Evolutionary conservation across 2,329 filamentous ascomycete species (phyloP).

Genomic region (Calonectria leucothoes): DNA sequence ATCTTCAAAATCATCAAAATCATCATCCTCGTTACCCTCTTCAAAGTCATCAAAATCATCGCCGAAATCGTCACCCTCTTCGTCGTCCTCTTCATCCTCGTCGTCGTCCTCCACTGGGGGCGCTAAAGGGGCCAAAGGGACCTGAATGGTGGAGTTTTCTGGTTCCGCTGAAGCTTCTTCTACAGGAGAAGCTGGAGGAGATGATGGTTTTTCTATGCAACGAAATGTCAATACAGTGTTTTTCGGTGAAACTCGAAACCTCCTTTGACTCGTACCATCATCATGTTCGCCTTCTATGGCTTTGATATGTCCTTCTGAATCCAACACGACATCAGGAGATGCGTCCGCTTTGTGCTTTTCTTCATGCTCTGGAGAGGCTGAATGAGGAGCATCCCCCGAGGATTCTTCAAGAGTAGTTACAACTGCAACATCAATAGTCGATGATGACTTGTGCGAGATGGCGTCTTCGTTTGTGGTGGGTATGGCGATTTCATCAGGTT

Average conservation of each 20-base stretch:
- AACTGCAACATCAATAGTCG: conserved; percentile 43
- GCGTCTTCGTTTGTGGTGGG: conserved; percentile 43
- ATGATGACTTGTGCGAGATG: conserved; percentile 35
- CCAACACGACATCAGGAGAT: conserved; percentile 63
- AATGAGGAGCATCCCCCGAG: conserved; percentile 53
- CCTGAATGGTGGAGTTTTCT: conserved; percentile 45
- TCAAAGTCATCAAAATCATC: conserved; percentile 74
- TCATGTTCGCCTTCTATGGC: conserved; percentile 40
- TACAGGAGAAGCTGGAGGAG: conserved; percentile 44
- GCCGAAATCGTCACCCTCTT: conserved; percentile 62
- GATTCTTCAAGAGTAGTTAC: conserved; percentile 66
- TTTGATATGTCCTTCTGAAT: conserved; percentile 56
- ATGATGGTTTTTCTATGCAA: conserved; percentile 40
- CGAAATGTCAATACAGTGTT: conserved; percentile 38
- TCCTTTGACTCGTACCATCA: conserved; percentile 44
- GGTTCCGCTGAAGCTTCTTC: conserved; percentile 33
- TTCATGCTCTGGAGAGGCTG: conserved; percentile 57
- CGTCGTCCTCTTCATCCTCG: conserved; percentile 43
- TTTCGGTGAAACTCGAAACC: conserved; percentile 32
- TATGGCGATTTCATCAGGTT: conserved; percentile 70
- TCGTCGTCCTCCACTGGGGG: conserved; percentile 29
- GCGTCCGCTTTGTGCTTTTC: conserved; percentile 63
- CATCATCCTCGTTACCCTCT: conserved; percentile 65
- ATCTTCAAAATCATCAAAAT: conserved; percentile 79
- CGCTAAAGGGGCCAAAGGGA: conserved; percentile 27